These are phyloP conservation scores for Sarcodon aspratus DNA, from an alignment of 768 basidiomycete species.

Conservation along the genomic window DNA sequence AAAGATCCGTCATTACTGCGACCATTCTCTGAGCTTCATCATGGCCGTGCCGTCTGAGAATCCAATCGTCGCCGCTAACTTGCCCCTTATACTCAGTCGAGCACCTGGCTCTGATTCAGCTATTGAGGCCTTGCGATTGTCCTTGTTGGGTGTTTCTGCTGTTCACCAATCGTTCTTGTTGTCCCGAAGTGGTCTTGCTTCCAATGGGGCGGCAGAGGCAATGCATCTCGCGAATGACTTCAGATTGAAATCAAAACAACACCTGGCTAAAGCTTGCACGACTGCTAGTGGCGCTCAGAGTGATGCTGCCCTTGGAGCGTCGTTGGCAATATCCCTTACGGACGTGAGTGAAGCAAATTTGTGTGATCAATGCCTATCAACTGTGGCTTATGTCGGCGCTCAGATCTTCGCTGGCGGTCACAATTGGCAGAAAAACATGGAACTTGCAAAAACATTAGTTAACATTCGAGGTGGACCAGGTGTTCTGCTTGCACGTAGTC, in stretches of 20 bases:
- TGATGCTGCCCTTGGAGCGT: constrained; percentile 17
- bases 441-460: constrained; percentile 25
- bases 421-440: constrained; percentile 26
- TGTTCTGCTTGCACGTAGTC: constrained; percentile 21
- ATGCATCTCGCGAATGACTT: constrained; percentile 23
- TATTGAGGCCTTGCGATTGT: constrained; percentile 27
- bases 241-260: constrained; percentile 22
- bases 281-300: constrained; percentile 18
- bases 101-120: constrained; percentile 23
- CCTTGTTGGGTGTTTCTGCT: constrained; percentile 27
- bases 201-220: constrained; percentile 15
- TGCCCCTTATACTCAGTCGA: constrained; percentile 28
- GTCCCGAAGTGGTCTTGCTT: constrained; percentile 18
- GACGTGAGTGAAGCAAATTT: constrained; percentile 20
- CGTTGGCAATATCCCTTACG: constrained; percentile 20
- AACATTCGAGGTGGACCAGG: constrained; percentile 31
- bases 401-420: constrained; percentile 32
- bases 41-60: constrained; percentile 35
- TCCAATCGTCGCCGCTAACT: constrained; percentile 28
- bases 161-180: constrained; percentile 31
- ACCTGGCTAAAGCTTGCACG: constrained; percentile 20
- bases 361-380: constrained; percentile 3
- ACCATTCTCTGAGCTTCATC: constrained; percentile 33
- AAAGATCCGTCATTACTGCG: constrained; percentile 31
- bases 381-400: constrained; percentile 7